Percentiles rank a stretch among this genome's conserved stretches.
Conservation (phyloP, 2,329 filamentous ascomycete species). For the Endoconidiophora laricicola region DNA sequence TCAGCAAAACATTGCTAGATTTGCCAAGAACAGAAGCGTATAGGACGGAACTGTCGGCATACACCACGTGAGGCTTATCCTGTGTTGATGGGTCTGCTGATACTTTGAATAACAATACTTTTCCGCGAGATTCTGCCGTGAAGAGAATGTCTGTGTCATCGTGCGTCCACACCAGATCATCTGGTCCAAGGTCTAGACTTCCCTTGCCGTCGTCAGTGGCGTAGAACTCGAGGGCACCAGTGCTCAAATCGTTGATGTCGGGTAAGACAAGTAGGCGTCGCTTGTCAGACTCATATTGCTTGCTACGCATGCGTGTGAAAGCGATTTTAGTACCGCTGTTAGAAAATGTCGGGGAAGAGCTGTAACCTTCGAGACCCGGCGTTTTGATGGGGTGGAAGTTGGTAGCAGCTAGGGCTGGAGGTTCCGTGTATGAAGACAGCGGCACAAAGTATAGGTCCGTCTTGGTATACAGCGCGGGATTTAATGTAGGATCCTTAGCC, state of each 20-base stretch:
- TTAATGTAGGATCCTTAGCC: slow-evolving; percentile 54
- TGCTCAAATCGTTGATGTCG: slow-evolving; percentile 39
- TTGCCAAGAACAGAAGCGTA: slow-evolving; percentile 36
- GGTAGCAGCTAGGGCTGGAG: slow-evolving; percentile 25
- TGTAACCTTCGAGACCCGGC: slow-evolving; percentile 46
- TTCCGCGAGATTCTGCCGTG: slow-evolving; percentile 54
- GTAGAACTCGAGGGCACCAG: slow-evolving; percentile 43
- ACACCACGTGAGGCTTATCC: slow-evolving; percentile 32
- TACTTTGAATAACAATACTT: slow-evolving; percentile 43
- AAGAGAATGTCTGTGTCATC: slow-evolving; percentile 51
- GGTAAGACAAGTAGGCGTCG: slow-evolving; percentile 48
- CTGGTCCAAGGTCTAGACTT: slow-evolving; percentile 40
- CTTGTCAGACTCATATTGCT: slow-evolving; percentile 70
- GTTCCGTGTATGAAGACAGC: slow-evolving; percentile 38
- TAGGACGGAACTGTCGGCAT: slow-evolving; percentile 35
- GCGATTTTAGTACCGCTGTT: slow-evolving; percentile 52
- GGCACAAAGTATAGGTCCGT: slow-evolving; percentile 63
- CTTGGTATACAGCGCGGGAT: slow-evolving; percentile 62
- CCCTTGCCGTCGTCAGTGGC: slow-evolving; percentile 45
- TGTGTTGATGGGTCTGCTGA: slow-evolving; percentile 34
- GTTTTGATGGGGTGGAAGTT: slow-evolving; percentile 24
- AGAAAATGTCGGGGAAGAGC: slow-evolving; percentile 53
- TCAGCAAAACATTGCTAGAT: slow-evolving; percentile 40
- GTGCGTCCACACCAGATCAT: slow-evolving; percentile 38
- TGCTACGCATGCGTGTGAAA: slow-evolving; percentile 62